A percentile compares a stretch with the other conserved stretches of the same genome.
phyloP scores from a whole-genome alignment of 257 asterid species.

The Petunia axillaris region DNA sequence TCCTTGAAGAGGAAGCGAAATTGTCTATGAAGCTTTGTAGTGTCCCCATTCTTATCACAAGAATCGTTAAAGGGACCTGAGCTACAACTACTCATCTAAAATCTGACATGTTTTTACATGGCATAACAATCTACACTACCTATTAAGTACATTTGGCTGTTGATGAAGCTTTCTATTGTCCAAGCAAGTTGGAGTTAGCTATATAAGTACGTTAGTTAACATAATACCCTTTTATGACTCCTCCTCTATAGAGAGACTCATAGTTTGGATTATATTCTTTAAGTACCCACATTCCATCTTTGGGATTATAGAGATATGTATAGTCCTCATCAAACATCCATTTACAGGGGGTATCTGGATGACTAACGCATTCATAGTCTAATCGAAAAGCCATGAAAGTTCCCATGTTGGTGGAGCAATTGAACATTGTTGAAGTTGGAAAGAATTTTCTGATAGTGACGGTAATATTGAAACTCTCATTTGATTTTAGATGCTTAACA shows the following conservation, averaged over 20 bases:
- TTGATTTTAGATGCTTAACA: constrained; percentile 46
- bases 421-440: constrained; percentile 55
- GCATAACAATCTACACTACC: not conserved
- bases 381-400: constrained; percentile 56
- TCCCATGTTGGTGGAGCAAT: constrained; percentile 86
- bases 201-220: constrained; percentile 42
- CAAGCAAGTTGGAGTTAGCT: not conserved
- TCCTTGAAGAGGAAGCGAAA: not conserved
- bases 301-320: constrained; percentile 47
- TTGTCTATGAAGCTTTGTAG: not conserved
- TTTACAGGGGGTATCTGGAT: constrained; percentile 37
- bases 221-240: constrained; percentile 65
- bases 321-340: constrained; percentile 62
- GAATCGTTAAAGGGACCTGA: too few relatives aligned
- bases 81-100: not conserved
- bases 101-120: not conserved
- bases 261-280: constrained; percentile 62
- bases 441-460: constrained; percentile 34
- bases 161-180: not conserved
- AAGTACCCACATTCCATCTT: constrained; percentile 26
- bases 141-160: not conserved
- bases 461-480: constrained; percentile 41
- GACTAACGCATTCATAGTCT: constrained; percentile 39
- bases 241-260: constrained; percentile 76
- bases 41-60: not conserved